A percentile compares a stretch with the other conserved stretches of the same genome.
These are phyloP conservation scores for Phytophthora pseudosyringae DNA, from an alignment of 352 stramenopile genomes.

Conservation along the genomic window DNA sequence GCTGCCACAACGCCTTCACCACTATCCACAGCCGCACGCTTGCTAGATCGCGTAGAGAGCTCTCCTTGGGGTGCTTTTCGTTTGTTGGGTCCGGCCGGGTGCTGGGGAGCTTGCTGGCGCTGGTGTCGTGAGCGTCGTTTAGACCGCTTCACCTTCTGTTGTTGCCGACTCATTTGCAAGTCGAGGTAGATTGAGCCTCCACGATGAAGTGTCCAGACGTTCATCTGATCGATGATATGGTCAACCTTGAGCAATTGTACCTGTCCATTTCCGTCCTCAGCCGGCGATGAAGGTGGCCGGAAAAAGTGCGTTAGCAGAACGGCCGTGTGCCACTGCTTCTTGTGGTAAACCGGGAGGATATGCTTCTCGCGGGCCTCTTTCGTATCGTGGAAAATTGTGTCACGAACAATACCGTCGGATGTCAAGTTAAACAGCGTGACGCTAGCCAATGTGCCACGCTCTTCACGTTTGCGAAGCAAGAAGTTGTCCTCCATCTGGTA, in stretches of 20 bases:
- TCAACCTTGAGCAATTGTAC: constrained; percentile 88
- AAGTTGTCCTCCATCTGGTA: constrained; percentile 91
- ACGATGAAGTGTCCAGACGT: constrained; percentile 83
- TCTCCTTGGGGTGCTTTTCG: constrained; percentile 52
- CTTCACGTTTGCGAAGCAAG: constrained; percentile 77
- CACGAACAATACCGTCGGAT: constrained; percentile 85
- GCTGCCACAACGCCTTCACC: constrained; percentile 19
- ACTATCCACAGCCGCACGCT: constrained; percentile 45
- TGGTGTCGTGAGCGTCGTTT: constrained; percentile 49
- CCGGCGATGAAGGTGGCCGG: constrained; percentile 68
- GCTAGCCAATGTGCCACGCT: constrained; percentile 80
- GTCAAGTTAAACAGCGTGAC: constrained; percentile 87
- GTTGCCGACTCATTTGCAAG: constrained; percentile 87
- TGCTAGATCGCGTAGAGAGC: constrained; percentile 40
- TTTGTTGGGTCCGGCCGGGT: constrained; percentile 36
- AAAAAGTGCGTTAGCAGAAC: constrained; percentile 89
- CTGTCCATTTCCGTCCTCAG: constrained; percentile 75
- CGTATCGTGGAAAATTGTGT: constrained; percentile 88
- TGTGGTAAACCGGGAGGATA: constrained; percentile 84
- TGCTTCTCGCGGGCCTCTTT: constrained; percentile 88
- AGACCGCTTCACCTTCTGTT: constrained; percentile 79
- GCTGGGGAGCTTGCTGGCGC: constrained; percentile 21
- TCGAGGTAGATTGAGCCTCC: constrained; percentile 88
- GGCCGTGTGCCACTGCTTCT: constrained; percentile 87
- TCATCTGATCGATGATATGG: constrained; percentile 90